Evolutionary conservation across 192 early-diverging fungal genomes (phyloP), one percentile per base, ranked within the genome.

Genomic region (Entomortierella chlamydospora): DNA sequence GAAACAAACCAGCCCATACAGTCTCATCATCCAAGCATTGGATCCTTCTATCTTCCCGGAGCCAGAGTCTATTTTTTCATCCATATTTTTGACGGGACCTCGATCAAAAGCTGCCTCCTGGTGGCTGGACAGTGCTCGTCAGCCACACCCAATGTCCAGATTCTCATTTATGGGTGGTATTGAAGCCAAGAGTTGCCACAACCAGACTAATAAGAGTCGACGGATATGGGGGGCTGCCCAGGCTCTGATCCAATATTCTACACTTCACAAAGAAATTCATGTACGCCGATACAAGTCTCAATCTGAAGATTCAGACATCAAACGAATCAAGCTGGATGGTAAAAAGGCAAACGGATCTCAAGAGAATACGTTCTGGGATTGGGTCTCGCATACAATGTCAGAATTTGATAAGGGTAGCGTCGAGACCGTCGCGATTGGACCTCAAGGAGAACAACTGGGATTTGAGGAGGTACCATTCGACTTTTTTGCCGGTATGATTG

Each of bases 401-500:
- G 43, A 53, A 6, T 73, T 83, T 71, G 64, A 70, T 33, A 62
- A 69, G 25, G 56, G 57, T 12, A 70, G 57, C 50, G 33, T 55
- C 22, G 55, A 68, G n/a, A 61, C 65, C 13, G 42, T 43, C 1
- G 60, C 82, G 2, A 51, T 76, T 0, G 61, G 62, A 33, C 51
- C 72, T 29, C n/a, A 59, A n/a, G 70, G 76, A 23, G 49, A 58
- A 20, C 33, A 47, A 62, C 25, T 43, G 22, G 41, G 79, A 50
- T 33, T 66, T 58, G 70, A 69, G 0, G 29, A 52, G 51, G 63
- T 68, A 0, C 72, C 83, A 0, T 83, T 88, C 56, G 84, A 78
- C 45, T 98, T 98, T 61, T 79, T 87, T n/a, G 89, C 95, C 56
- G 97, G 97, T 0, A 84, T 96, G 82, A 83, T 96, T 0, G 97